Evolutionary conservation across 345 rosid species (phyloP).

Genomic region (Hibiscus tridactylites): DNA sequence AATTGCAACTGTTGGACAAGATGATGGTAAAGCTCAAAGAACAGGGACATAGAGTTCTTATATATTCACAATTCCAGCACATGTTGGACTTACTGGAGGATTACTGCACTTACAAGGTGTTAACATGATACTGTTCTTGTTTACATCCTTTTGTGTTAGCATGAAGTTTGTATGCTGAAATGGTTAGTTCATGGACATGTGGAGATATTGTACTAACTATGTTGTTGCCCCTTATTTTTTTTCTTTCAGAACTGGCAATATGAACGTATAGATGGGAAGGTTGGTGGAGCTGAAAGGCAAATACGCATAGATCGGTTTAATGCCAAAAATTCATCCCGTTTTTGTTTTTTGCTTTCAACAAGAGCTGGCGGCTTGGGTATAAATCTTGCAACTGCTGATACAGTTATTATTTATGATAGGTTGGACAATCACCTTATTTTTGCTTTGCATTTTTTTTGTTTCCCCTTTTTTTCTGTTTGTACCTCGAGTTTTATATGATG

Average conservation of each 20-base stretch:
- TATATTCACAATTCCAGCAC: conserved; percentile 96
- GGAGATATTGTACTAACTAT: neutral
- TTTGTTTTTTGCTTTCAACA: conserved; percentile 94
- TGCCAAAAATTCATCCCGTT: conserved; percentile 80
- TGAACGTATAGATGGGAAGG: conserved; percentile 98
- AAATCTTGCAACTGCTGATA: conserved; percentile 99
- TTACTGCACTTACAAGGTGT: conserved; percentile 76
- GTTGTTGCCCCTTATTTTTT: neutral
- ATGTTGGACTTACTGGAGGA: conserved; percentile 96
- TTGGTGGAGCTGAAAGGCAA: conserved; percentile 99
- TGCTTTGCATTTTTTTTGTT: neutral
- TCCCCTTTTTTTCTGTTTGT: neutral
- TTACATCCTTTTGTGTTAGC: conserved; percentile 1
- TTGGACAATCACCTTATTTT: conserved; percentile 20
- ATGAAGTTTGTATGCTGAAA: conserved; percentile 4
- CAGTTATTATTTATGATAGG: conserved; percentile 98
- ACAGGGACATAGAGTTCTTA: conserved; percentile 97
- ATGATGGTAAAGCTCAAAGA: conserved; percentile 97
- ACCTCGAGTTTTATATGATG: neutral
- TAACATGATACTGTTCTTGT: neutral
- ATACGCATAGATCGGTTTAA: conserved; percentile 96
- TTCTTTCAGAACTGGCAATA: conserved; percentile 68
- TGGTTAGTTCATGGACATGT: conserved; percentile 2
- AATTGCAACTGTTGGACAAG: conserved; percentile 84
- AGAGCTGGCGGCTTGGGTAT: conserved; percentile 99